A percentile compares a stretch with the other conserved stretches of the same genome.
These are phyloP conservation scores for Starmerella khaoyaiensis DNA, from an alignment of 805 yeast genomes.

Conservation along the genomic window DNA sequence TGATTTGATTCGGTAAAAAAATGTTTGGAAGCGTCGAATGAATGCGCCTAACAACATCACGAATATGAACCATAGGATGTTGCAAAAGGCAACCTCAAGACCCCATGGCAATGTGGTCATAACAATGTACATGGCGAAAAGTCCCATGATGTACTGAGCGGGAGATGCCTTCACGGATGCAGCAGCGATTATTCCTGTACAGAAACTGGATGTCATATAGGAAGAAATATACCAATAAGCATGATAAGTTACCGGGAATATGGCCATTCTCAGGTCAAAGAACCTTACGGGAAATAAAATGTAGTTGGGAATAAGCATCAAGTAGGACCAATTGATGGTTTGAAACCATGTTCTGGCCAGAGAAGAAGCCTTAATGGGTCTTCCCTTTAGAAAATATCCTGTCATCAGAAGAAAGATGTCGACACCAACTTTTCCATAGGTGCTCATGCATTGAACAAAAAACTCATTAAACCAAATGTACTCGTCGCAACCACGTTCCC, in stretches of 20 bases:
- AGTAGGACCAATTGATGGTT: conserved; percentile 9
- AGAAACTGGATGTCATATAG: conserved; percentile 6
- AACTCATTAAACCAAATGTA: conserved; percentile 7
- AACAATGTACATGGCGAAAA: conserved; percentile 1
- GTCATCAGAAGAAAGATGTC: conserved; percentile 11
- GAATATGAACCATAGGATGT: conserved; percentile 10
- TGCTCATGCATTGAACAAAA: conserved; percentile 5
- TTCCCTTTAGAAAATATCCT: conserved; percentile 12
- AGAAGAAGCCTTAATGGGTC: conserved; percentile 4
- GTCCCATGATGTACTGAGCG: conserved; percentile 5
- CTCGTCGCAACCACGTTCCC: conserved; percentile 1
- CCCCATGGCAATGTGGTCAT: conserved; percentile 7
- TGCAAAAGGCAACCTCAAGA: conserved; percentile 3
- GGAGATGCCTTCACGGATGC: conserved; percentile 6
- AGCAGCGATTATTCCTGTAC: conserved; percentile 11
- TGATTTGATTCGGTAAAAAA: conserved; percentile 5
- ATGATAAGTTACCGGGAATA: conserved; percentile 6
- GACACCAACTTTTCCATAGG: conserved; percentile 14
- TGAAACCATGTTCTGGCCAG: conserved; percentile 14
- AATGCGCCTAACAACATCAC: conserved; percentile 9
- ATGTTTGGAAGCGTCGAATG: conserved; percentile 5
- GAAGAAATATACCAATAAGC: conserved; percentile 13
- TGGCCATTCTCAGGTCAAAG: neutral
- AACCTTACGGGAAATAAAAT: neutral
- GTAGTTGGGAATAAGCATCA: conserved; percentile 1